Evolutionary conservation across 2,329 filamentous ascomycete species (phyloP).

Genomic region (Fusarium metavorans): DNA sequence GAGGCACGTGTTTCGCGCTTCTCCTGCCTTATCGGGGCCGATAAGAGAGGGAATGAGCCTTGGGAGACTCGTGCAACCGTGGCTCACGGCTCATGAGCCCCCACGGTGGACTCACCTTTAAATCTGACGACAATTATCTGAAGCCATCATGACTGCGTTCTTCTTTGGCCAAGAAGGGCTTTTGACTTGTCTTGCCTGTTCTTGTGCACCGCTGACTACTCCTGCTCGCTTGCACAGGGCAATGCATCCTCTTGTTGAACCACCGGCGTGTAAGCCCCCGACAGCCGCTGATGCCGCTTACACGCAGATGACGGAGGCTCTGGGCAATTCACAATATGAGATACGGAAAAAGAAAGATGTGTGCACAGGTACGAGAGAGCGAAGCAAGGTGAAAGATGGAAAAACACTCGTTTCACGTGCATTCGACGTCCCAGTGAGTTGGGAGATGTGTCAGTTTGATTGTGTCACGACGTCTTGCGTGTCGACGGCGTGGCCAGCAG

Average conservation of each 20-base stretch:
- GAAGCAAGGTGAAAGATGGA: background rate
- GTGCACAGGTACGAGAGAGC: background rate
- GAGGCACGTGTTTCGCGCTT: constrained; percentile 33
- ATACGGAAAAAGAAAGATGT: background rate
- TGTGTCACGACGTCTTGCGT: background rate
- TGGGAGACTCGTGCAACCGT: constrained; percentile 2
- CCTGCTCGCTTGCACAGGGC: background rate
- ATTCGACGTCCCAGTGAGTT: background rate
- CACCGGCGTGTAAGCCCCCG: background rate
- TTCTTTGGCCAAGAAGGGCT: background rate
- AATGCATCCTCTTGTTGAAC: background rate
- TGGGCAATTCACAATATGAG: background rate
- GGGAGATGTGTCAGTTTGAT: constrained; percentile 1
- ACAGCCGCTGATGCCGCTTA: constrained; percentile 2
- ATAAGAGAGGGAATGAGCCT: constrained; percentile 25
- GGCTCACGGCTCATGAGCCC: constrained; percentile 16
- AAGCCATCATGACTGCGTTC: constrained; percentile 8
- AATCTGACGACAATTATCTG: constrained; percentile 4
- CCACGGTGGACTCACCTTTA: constrained; percentile 4
- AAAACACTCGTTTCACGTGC: background rate
- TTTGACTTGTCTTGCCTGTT: background rate
- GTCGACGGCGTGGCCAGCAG: constrained; percentile 1
- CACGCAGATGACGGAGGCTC: background rate
- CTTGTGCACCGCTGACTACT: background rate
- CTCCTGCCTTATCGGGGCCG: constrained; percentile 36